Base-by-base conservation (phyloP, 768 basidiomycete species). In the Phaffia tasmanica region DNA sequence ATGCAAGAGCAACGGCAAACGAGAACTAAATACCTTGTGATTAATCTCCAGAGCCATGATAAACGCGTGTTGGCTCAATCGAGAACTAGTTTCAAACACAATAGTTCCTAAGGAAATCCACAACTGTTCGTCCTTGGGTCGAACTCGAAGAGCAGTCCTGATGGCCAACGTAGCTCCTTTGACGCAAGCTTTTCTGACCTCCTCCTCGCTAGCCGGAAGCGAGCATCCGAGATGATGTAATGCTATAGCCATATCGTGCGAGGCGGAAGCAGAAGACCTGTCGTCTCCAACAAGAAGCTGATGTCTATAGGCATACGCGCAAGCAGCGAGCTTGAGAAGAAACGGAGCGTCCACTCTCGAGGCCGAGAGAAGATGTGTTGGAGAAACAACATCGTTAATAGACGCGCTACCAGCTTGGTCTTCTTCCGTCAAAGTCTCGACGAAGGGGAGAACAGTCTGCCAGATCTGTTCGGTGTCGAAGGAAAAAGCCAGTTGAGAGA, bases 31-130 rank as follows among this genome's bases (percentile, higher is more conserved):
- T 69, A 88, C 89, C 81, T 94, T 94, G 0, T 83, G 76, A 73
- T 97, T 85, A 49, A 88, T 79, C 71, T 97, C 93, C 56, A 98
- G 76, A 5, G 92, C 86, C 66, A 83, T 86, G 73, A 97, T 84
- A 72, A 89, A 95, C 4, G 89, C 87, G 77, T 98, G 91, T 75
- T 99, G 94, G 2, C 89, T 85, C 1, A 83, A 79, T 71, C 84
- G 86, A 0, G 86, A 81, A 53, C 87, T 84, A 18, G 78, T 79
- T 9, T 81, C 72, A 72, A 90, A 87, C 66, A 85, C 80, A 19
- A 86, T 80, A 70, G 85, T 82, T 0, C 88, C 95, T 32, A 98
- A 77, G 1, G 88, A 84, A 70, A 82, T 81, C 95, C 95, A 99
- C 72, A 87, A 87, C 18, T 76, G 71, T 67, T 84, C 81, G 72